Percentiles rank a stretch among this genome's conserved stretches.
Conservation (phyloP, 345 rosid species). For the Hirschfeldia incana region DNA sequence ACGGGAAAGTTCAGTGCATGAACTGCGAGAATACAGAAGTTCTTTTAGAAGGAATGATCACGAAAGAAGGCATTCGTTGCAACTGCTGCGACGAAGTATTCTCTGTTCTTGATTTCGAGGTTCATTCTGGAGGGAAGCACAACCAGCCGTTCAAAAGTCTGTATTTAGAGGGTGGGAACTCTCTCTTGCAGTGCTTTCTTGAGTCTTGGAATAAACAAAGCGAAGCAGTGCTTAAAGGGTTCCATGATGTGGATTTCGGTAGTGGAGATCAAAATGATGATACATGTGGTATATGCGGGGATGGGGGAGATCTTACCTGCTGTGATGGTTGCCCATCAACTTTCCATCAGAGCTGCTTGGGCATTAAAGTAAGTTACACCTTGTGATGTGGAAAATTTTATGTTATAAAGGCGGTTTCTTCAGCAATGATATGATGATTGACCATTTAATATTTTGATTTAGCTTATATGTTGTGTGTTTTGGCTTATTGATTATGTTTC, state of each 20-base stretch:
- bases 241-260: conserved; percentile 63
- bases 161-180: conserved; percentile 60
- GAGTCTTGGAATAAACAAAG: conserved; percentile 77
- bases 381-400: too few relatives aligned
- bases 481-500: conserved; percentile 16
- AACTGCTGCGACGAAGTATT: conserved; percentile 68
- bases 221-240: conserved; percentile 50
- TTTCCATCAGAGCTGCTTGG: conserved; percentile 86
- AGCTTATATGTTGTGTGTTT: not conserved
- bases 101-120: conserved; percentile 55
- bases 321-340: conserved; percentile 98
- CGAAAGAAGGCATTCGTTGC: conserved; percentile 71
- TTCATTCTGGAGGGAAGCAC: conserved; percentile 62
- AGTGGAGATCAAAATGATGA: conserved; percentile 90
- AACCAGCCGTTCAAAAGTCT: conserved; percentile 57
- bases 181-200: conserved; percentile 70
- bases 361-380: conserved; percentile 52
- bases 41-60: conserved; percentile 51
- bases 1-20: conserved; percentile 62
- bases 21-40: conserved; percentile 43
- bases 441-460: not conserved
- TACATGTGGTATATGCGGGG: conserved; percentile 96
- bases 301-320: conserved; percentile 90
- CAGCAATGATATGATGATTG: conserved; percentile 1
- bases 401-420: too few relatives aligned